Percentiles rank a stretch among this genome's conserved stretches.
These are phyloP conservation scores for Vitis rupestris DNA, from an alignment of 164 flowering plant species.

Conservation along the genomic window DNA sequence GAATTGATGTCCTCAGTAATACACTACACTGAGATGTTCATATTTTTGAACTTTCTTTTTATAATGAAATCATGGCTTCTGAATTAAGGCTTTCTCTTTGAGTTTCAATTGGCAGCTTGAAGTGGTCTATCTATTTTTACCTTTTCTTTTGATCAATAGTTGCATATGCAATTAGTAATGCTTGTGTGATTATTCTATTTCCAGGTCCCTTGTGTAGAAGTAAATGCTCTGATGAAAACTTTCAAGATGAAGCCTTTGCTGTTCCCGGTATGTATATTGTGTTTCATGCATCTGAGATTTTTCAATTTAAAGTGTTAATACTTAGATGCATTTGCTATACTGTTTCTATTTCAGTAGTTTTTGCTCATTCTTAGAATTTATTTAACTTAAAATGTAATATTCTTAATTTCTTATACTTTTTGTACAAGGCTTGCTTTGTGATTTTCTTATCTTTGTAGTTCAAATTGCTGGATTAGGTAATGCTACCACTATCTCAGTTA, in stretches of 20 bases:
- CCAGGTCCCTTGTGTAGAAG: slow-evolving; percentile 95
- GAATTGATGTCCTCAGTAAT: no score
- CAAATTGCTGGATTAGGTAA: no score
- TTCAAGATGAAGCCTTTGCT: slow-evolving; percentile 92
- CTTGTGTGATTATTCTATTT: slow-evolving; percentile 8
- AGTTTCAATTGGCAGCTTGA: slow-evolving; percentile 7
- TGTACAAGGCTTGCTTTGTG: no score
- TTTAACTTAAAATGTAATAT: no score
- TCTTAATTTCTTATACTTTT: no score
- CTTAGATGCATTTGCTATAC: neutral
- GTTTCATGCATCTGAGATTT: neutral
- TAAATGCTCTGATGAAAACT: slow-evolving; percentile 88
- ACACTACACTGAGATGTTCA: neutral
- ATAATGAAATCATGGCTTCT: neutral
- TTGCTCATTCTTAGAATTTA: neutral
- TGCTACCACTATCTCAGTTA: no score
- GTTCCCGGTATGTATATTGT: slow-evolving; percentile 67
- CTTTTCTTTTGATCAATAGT: neutral
- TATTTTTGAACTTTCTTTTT: neutral
- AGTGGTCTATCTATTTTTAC: neutral
- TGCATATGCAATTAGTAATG: slow-evolving; percentile 6
- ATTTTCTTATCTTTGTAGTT: no score
- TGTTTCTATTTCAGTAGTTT: neutral
- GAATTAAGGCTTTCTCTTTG: neutral
- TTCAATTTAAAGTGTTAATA: neutral